Conservation (phyloP, 371 early-diverging fungal genomes). For the Coemansia sp. region DNA sequence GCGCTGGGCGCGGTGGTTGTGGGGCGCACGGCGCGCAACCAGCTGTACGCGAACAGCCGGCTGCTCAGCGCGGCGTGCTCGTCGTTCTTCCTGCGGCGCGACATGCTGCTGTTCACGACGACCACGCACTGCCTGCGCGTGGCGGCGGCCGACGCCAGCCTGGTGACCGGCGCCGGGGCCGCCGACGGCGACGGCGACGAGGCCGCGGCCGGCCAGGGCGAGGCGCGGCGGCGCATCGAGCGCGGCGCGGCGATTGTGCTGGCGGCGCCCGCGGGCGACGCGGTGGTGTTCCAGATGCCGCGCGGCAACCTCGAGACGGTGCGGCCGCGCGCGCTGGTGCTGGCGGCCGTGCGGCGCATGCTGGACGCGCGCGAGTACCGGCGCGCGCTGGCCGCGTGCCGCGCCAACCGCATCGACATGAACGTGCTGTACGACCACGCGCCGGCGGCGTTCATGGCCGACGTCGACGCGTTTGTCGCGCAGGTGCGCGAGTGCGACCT, state of each 20-base stretch:
- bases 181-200: neutral
- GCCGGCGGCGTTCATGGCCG: constrained; percentile 65
- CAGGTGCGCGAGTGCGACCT: constrained; percentile 82
- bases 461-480: constrained; percentile 67
- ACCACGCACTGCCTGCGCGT: constrained; percentile 81
- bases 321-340: constrained; percentile 88
- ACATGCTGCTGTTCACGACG: constrained; percentile 83
- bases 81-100: constrained; percentile 81
- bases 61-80: constrained; percentile 76
- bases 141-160: constrained; percentile 53
- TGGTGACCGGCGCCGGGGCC: constrained; percentile 13
- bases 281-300: constrained; percentile 92
- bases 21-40: constrained; percentile 78
- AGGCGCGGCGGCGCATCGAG: constrained; percentile 81
- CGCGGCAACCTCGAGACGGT: constrained; percentile 96
- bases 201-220: constrained; percentile 54
- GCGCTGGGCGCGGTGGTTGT: constrained; percentile 54
- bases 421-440: constrained; percentile 83
- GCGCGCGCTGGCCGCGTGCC: constrained; percentile 80
- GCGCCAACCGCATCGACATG: constrained; percentile 90
- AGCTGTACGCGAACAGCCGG: constrained; percentile 71
- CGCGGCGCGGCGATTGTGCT: constrained; percentile 85
- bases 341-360: constrained; percentile 72
- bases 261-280: constrained; percentile 68
- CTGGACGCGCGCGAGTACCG: constrained; percentile 71